A percentile compares a stretch with the other conserved stretches of the same genome.
Evolutionary conservation across 306 rosid genomes (phyloP).

Genomic region (Cucurbita ficifolia): DNA sequence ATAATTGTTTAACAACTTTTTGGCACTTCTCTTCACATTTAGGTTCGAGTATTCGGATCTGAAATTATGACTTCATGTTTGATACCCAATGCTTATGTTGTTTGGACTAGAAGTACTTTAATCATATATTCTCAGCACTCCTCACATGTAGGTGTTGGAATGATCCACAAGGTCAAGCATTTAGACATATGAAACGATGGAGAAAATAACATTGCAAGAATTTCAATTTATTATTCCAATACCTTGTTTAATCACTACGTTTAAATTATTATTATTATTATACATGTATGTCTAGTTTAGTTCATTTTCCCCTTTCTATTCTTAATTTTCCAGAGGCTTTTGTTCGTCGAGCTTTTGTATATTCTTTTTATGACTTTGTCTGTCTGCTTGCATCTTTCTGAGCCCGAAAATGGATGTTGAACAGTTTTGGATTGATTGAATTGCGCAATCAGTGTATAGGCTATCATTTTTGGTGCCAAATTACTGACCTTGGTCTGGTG

Average conservation of each 20-base stretch:
- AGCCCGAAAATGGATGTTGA: background rate
- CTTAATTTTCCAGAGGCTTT: background rate
- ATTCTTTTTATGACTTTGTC: background rate
- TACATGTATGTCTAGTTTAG: background rate
- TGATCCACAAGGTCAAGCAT: background rate
- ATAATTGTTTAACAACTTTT: background rate
- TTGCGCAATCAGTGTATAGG: no score
- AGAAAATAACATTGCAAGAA: background rate
- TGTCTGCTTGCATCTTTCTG: background rate
- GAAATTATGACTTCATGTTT: background rate
- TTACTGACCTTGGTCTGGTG: background rate
- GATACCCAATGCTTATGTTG: background rate
- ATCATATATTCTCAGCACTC: background rate
- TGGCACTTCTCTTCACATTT: background rate
- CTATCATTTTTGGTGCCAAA: background rate
- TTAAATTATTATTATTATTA: background rate
- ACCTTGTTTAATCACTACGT: background rate
- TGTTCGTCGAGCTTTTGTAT: background rate
- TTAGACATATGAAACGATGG: background rate
- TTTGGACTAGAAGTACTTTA: background rate
- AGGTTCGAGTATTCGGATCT: background rate
- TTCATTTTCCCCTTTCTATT: background rate
- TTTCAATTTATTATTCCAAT: background rate
- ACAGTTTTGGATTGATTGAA: background rate
- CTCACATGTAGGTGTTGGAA: background rate